Evolutionary conservation across 2,329 filamentous ascomycete genomes (phyloP).

Genomic region (Ceratocystis cacaofunesta): DNA sequence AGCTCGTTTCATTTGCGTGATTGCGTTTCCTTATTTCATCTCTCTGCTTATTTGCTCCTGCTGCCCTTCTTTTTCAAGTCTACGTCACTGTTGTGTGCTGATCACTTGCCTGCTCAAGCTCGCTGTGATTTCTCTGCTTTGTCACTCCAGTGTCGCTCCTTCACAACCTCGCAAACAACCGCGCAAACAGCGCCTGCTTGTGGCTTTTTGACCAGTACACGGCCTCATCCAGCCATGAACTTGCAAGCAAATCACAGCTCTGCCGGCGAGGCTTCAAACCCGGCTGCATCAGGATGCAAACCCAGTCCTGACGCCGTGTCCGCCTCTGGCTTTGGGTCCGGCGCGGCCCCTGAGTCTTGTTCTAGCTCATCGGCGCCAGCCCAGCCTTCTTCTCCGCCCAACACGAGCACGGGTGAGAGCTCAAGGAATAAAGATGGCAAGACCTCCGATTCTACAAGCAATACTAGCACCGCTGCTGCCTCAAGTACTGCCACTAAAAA

Average conservation of each 20-base stretch:
- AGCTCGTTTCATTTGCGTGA: background rate
- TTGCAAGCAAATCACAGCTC: background rate
- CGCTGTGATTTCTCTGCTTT: background rate
- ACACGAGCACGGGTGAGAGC: slow-evolving; percentile 22
- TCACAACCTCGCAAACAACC: background rate
- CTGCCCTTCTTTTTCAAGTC: background rate
- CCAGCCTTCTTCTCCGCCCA: slow-evolving; percentile 14
- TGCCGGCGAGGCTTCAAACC: background rate
- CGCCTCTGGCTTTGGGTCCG: background rate
- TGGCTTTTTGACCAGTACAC: background rate
- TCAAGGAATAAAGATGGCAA: background rate
- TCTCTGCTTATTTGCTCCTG: background rate
- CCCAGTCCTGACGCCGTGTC: background rate
- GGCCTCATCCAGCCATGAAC: background rate
- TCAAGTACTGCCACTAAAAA: slow-evolving; percentile 26
- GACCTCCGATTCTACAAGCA: background rate
- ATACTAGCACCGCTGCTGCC: background rate
- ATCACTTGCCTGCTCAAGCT: background rate
- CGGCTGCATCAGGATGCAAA: background rate
- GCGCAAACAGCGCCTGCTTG: background rate
- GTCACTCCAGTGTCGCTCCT: background rate
- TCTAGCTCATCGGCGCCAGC: background rate
- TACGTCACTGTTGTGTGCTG: background rate
- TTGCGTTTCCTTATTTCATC: background rate
- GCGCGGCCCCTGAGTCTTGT: background rate